A percentile compares a stretch with the other conserved stretches of the same genome.
Evolutionary conservation across 2,329 filamentous ascomycete genomes (phyloP).

Genomic region (Colletotrichum melonis): DNA sequence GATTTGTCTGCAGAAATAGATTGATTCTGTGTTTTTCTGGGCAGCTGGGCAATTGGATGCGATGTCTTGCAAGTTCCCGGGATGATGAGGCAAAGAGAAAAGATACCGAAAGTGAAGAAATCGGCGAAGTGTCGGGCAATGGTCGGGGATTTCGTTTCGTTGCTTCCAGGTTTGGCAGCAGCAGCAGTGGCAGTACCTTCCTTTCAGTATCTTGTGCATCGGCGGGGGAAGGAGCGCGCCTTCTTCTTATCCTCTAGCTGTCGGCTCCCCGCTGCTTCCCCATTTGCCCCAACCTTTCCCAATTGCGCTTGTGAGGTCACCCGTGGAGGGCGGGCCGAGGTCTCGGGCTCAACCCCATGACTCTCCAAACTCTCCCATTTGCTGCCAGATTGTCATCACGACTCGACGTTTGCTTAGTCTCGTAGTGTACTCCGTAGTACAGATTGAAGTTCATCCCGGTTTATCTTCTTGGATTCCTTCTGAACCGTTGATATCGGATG

Average conservation of each 20-base stretch:
- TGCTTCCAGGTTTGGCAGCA: neutral
- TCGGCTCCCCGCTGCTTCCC: constrained; percentile 11
- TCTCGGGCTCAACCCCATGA: constrained; percentile 10
- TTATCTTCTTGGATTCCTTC: neutral
- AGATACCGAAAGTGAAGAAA: constrained; percentile 7
- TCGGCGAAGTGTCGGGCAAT: constrained; percentile 26
- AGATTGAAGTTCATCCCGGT: neutral
- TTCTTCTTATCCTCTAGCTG: constrained; percentile 27
- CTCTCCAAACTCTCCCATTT: constrained; percentile 8
- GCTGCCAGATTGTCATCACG: constrained; percentile 3
- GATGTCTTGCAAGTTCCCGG: too few relatives aligned
- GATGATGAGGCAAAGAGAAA: neutral
- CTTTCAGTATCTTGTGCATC: neutral
- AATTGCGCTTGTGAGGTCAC: constrained; percentile 23
- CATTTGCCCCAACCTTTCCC: neutral
- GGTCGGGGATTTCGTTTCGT: constrained; percentile 8
- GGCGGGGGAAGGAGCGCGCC: constrained; percentile 13
- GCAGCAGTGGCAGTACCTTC: neutral
- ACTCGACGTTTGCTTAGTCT: constrained; percentile 3
- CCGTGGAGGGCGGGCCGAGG: constrained; percentile 27
- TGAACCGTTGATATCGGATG: neutral
- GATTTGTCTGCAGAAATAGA: neutral
- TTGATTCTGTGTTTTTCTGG: neutral
- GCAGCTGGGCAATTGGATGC: too few relatives aligned
- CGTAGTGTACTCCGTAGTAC: neutral